These are phyloP conservation scores for Spongospora subterranea DNA, from an alignment of 208 protist genomes.

Conservation along the genomic window DNA sequence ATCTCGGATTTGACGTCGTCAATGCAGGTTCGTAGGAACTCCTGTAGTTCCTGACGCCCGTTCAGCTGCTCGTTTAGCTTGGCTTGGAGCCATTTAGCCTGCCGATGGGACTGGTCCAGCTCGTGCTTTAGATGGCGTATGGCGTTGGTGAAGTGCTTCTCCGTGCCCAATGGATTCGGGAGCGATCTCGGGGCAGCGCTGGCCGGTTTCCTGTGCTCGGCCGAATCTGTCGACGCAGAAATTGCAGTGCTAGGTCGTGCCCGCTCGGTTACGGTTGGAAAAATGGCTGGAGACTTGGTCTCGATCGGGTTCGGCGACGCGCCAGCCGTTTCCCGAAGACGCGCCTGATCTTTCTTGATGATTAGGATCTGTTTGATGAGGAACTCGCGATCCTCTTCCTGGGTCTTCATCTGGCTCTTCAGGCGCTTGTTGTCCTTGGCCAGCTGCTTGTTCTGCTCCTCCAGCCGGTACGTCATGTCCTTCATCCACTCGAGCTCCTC, in stretches of 20 bases:
- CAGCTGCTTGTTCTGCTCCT: slow-evolving; percentile 58
- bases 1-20: neutral
- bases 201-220: neutral
- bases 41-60: neutral
- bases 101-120: neutral
- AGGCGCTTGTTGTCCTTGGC: neutral
- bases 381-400: slow-evolving; percentile 60
- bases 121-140: neutral
- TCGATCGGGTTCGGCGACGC: neutral
- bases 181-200: neutral
- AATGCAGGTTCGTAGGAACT: neutral
- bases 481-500: slow-evolving; percentile 61
- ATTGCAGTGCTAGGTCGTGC: neutral
- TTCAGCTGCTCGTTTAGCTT: neutral
- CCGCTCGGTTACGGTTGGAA: neutral
- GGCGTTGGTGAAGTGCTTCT: neutral
- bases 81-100: neutral
- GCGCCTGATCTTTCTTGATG: slow-evolving; percentile 15
- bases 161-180: neutral
- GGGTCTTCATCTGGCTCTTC: slow-evolving; percentile 50
- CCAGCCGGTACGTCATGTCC: slow-evolving; percentile 52
- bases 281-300: neutral
- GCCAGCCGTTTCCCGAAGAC: neutral
- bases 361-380: slow-evolving; percentile 62
- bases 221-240: neutral